phyloP scores from a whole-genome alignment of 139 green algal species.

The Chlorella vulgaris region DNA sequence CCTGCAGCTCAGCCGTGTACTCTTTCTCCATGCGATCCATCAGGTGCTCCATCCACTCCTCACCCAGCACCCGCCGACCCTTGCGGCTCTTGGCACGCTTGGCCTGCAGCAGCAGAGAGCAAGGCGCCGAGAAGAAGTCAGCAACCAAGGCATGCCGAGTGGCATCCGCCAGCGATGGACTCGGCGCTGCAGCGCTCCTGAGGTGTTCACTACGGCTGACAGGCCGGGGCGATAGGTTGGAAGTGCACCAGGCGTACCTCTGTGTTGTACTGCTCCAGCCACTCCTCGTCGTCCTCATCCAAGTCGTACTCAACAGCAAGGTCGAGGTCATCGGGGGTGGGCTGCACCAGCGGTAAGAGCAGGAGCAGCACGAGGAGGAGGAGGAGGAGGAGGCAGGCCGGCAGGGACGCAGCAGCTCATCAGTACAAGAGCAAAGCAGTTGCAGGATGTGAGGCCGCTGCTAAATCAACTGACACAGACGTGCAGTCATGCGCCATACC shows the following conservation, averaged over 20 bases:
- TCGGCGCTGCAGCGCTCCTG: too few species aligned
- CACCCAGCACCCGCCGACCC: slow-evolving; percentile 11
- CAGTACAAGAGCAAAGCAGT: too few species aligned
- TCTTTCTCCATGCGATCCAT: slow-evolving; percentile 59
- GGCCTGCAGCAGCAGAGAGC: slow-evolving; percentile 40
- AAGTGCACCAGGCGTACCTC: neutral
- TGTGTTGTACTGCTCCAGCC: slow-evolving; percentile 87
- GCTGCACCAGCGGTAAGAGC: too few species aligned
- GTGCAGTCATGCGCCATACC: too few species aligned
- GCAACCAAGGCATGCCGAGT: too few species aligned
- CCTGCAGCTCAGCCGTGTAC: slow-evolving; percentile 48
- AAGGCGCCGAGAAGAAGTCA: slow-evolving; percentile 58
- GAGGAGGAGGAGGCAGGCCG: too few species aligned
- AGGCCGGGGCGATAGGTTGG: neutral
- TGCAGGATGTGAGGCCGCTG: too few species aligned
- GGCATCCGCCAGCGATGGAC: slow-evolving; percentile 31
- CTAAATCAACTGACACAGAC: too few species aligned
- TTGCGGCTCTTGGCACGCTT: slow-evolving; percentile 26
- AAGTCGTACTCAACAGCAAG: slow-evolving; percentile 93
- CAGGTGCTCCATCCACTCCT: slow-evolving; percentile 53
- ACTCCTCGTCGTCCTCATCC: slow-evolving; percentile 94
- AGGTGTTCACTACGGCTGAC: neutral
- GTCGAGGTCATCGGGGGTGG: slow-evolving; percentile 54
- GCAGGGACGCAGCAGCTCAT: neutral
- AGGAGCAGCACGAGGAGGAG: too few species aligned